phyloP scores from a whole-genome alignment of 805 yeast species.

The Clavispora fructus region DNA sequence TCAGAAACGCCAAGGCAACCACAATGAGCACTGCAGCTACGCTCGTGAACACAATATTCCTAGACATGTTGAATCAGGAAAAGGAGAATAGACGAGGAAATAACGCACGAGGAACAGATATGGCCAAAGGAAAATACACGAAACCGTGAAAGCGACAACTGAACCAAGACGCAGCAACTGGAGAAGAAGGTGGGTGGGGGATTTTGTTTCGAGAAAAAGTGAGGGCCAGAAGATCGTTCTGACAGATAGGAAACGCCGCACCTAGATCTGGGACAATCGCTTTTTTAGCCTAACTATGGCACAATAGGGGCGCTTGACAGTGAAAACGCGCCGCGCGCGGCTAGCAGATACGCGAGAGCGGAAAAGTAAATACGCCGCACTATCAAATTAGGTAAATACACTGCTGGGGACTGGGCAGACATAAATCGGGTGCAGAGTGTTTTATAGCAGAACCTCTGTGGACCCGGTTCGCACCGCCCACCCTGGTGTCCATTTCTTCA shows the following conservation, averaged over 20 bases:
- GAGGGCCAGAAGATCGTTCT: background rate
- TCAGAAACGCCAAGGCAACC: conserved; percentile 55
- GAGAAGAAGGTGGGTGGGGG: background rate
- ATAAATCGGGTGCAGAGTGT: background rate
- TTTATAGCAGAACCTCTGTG: background rate
- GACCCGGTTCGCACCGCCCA: background rate
- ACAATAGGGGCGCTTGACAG: background rate
- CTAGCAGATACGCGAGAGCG: background rate
- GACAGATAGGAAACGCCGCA: background rate
- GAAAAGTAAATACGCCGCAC: background rate
- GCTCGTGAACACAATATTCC: conserved; percentile 25
- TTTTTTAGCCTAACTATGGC: background rate
- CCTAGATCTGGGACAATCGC: background rate
- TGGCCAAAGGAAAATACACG: background rate
- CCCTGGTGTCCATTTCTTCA: background rate
- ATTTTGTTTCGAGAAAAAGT: background rate
- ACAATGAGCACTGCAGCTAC: conserved; percentile 39
- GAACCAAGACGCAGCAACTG: background rate
- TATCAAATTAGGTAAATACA: background rate
- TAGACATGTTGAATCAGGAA: background rate
- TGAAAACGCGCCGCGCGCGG: background rate
- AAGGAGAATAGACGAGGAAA: background rate
- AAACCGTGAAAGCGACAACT: background rate
- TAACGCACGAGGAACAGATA: background rate
- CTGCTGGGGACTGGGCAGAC: background rate